These are phyloP conservation scores for Aspergillus melleus DNA, from an alignment of 2,329 filamentous ascomycete genomes.

Conservation along the genomic window DNA sequence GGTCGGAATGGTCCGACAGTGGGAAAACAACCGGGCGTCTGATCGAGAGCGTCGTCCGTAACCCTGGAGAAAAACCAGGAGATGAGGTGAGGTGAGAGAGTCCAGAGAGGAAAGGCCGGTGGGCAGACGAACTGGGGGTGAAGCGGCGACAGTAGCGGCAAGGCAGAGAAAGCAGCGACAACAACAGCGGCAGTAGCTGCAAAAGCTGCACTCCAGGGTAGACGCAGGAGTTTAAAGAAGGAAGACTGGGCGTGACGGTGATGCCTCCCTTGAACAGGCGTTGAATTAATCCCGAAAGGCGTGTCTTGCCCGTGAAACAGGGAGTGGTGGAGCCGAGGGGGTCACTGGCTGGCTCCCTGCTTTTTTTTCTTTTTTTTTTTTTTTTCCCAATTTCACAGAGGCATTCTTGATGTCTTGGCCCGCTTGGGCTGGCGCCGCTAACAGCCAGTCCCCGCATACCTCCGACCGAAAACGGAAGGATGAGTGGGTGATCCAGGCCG, in stretches of 20 bases:
- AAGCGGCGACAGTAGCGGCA: background rate
- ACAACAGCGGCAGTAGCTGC: background rate
- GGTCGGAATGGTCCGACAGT: constrained; percentile 9
- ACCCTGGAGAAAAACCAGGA: background rate
- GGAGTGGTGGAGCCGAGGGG: background rate
- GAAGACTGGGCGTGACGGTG: background rate
- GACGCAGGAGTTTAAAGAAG: constrained; percentile 1
- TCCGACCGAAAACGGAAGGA: constrained; percentile 16
- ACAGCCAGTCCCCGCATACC: constrained; percentile 21
- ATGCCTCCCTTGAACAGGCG: background rate
- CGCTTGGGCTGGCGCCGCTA: constrained; percentile 11
- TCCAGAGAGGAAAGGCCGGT: background rate
- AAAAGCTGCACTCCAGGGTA: background rate
- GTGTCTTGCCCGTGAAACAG: constrained; percentile 3
- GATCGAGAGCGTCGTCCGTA: constrained; percentile 3
- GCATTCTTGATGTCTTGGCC: constrained; percentile 12
- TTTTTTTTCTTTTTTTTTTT: too few relatives aligned
- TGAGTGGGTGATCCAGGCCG: constrained; percentile 16
- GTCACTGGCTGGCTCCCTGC: constrained; percentile 12
- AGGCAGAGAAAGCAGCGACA: background rate
- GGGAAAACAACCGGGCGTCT: constrained; percentile 1
- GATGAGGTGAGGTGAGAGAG: background rate
- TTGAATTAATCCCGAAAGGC: background rate
- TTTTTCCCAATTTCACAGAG: background rate
- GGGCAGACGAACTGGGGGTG: background rate